Evolutionary conservation across 2,329 filamentous ascomycete genomes (phyloP), one percentile per base, ranked within the genome.

Genomic region (Stachybotrys echinatus): DNA sequence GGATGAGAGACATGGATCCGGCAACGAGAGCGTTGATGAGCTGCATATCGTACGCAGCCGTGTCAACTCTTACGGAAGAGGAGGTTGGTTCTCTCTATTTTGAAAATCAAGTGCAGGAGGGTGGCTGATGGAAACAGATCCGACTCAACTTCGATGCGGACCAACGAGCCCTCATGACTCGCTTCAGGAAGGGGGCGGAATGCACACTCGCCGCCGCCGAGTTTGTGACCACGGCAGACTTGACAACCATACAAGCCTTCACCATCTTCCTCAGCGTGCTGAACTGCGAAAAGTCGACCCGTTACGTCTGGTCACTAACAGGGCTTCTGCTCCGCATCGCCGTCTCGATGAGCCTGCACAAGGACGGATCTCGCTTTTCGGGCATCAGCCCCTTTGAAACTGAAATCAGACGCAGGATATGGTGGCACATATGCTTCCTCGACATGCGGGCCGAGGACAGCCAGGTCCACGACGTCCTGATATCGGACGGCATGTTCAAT

Each of bases 401-500:
- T 1, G 49, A 51, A 31, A 47, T 53, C 49, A 48, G 51, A 31
- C 42, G 51, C 14, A 45, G 51, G 12, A 14, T 53, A 12, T 53
- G 51, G 51, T 53, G 49, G 49, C 42, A 50, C 3, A 45, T 53
- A 17, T 53, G 49, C 19, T 38, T 50, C 5, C 49, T 53, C 5
- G 49, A 53, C 18, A n/a, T 45, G 14, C 46, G 47, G 12, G 50
- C 49, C 6, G 42, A 39, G 2, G 51, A 51, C 7, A 44, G 47
- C 17, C 44, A 48, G 18, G 49, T 46, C 17, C 40, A 40, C 8
- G 46, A 49, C 10, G 44, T 49, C 10, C 37, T 64, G 2, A 71
- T 79, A 3, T 60, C 70, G 8, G 66, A 71, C n/a, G 57, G 63
- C 12, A 67, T 63, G 6, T 77, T 72, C 45, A 76, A 81, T 54